Base-by-base conservation (phyloP, 1,139 yeast genomes). In the Magnusiomyces magnusii region DNA sequence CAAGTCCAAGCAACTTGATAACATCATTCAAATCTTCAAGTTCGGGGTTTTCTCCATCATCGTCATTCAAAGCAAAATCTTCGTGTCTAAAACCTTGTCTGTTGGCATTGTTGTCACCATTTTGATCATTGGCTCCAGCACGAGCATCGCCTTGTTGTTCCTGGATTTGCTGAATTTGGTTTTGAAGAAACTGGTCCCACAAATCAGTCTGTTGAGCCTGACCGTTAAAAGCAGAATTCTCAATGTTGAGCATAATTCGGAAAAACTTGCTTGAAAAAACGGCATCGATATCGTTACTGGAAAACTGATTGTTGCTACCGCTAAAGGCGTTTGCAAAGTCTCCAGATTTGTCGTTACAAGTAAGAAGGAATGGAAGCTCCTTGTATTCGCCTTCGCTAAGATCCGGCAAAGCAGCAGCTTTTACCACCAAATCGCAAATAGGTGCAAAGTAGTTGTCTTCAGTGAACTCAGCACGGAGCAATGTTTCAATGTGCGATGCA, bases 51-150 rank as follows among this genome's bases (percentile, higher is more conserved):
- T 36, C 54, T n/a, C 24, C 34, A 19, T 49, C 52, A 5, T 49
- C 53, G 7, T 51, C 53, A n/a, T 31, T 28, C 17, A 47, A n/a
- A n/a, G n/a, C 51, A 24, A 47, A 47, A 47, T 47, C 51, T 25
- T 27, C 51, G 15, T 31, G 36, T 25, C 31, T 25, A 27, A 47
- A 47, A 10, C 31, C 36, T 31, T 31, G 36, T 31, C 36, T n/a
- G 44, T 39, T 39, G 44, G 19, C 47, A 41, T 19, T 19, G 19
- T 9, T 41, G 7, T 41, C 47, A n/a, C 17, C 47, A 41, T 41
- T 41, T 7, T 7, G 5, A 41, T 41, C 23, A n/a, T 41, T 19
- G 23, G 19, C n/a, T 5, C 17, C 47, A 41, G 7, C 47, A 41
- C n/a, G 7, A 17, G 47, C 7, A 31, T 31, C 36, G 13, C n/a